Conservation (phyloP, 2,329 filamentous ascomycete species). For the Chaetoscypha palmicola region DNA sequence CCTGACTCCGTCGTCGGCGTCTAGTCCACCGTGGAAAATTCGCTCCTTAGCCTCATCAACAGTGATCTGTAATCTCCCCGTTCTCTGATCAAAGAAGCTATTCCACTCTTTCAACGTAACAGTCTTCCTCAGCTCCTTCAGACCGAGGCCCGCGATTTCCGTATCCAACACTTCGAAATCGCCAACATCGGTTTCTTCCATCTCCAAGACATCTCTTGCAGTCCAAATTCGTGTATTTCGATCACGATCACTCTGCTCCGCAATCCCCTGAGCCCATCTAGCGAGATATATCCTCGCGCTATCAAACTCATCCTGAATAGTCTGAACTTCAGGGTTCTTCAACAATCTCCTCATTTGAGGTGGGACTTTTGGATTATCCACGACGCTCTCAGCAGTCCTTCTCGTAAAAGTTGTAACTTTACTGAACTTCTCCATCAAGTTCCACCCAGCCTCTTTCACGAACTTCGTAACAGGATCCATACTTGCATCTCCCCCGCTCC, state of each 20-base stretch:
- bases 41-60: slow-evolving; percentile 92
- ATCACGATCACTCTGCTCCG: slow-evolving; percentile 90
- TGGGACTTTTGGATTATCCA: slow-evolving; percentile 85
- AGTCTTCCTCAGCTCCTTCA: slow-evolving; percentile 69
- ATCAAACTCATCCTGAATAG: slow-evolving; percentile 93
- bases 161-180: slow-evolving; percentile 90
- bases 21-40: slow-evolving; percentile 90
- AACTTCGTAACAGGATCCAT: slow-evolving; percentile 95
- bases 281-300: slow-evolving; percentile 91
- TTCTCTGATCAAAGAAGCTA: slow-evolving; percentile 72
- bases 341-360: slow-evolving; percentile 80
- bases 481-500: slow-evolving; percentile 52
- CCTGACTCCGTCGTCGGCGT: slow-evolving; percentile 81
- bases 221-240: slow-evolving; percentile 85
- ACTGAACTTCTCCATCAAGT: slow-evolving; percentile 90
- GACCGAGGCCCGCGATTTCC: slow-evolving; percentile 62
- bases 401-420: slow-evolving; percentile 95
- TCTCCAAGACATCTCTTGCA: slow-evolving; percentile 81
- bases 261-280: slow-evolving; percentile 97
- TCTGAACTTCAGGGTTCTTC: slow-evolving; percentile 89
- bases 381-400: slow-evolving; percentile 82
- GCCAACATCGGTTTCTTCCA: slow-evolving; percentile 90
- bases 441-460: slow-evolving; percentile 93
- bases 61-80: slow-evolving; percentile 70
- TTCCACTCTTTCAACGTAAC: slow-evolving; percentile 85